Evolutionary conservation across 202 grass and related monocot species (phyloP).

Genomic region (Alloteropsis angusta): DNA sequence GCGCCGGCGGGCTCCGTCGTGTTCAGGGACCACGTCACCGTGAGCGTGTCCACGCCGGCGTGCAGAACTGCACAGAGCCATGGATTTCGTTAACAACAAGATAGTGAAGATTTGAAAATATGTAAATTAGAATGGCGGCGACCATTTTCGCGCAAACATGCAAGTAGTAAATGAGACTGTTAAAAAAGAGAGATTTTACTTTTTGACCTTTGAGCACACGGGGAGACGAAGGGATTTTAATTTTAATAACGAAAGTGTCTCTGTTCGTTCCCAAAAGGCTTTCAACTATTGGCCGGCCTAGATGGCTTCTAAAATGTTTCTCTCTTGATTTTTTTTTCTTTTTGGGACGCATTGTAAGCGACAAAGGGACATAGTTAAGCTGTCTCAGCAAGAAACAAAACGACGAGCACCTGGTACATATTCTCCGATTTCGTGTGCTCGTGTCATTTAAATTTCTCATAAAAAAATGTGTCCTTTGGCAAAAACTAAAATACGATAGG

Average conservation of each 20-base stretch:
- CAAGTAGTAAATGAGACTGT: background rate
- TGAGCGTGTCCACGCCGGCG: conserved; percentile 19
- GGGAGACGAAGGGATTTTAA: background rate
- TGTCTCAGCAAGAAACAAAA: background rate
- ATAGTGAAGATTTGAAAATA: too few species aligned
- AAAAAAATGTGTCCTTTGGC: background rate
- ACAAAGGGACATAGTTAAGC: background rate
- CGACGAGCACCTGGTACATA: background rate
- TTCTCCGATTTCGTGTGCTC: background rate
- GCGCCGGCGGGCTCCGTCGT: background rate
- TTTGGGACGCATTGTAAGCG: background rate
- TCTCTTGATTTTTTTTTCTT: background rate
- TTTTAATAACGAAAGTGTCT: too few species aligned
- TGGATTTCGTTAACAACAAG: too few species aligned
- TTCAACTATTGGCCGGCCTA: background rate
- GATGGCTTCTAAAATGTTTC: background rate
- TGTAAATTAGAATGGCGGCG: too few species aligned
- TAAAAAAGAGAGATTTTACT: background rate
- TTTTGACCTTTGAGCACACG: background rate
- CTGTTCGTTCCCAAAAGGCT: background rate
- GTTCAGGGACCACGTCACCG: conserved; percentile 48
- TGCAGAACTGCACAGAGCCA: too few species aligned
- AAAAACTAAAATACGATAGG: background rate
- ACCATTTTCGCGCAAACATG: background rate
- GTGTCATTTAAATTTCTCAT: background rate